Base-by-base conservation (phyloP, 768 basidiomycete genomes). In the Lenzites betulinus region DNA sequence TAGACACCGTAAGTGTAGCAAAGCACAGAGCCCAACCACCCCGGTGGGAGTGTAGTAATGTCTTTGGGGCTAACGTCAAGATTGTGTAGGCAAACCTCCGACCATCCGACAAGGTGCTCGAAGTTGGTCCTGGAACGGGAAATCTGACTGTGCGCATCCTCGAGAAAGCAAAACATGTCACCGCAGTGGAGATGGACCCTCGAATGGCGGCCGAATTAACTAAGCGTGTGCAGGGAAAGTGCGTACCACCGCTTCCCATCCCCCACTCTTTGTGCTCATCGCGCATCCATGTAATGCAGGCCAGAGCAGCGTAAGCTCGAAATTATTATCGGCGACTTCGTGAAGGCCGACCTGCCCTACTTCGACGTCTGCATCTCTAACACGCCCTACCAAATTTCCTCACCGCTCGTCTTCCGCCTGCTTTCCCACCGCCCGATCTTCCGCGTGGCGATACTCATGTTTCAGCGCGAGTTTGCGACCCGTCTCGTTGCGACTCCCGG, bases 361-460 rank as follows among this genome's bases (percentile, higher is more conserved):
- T 98, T 99, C 62, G 96, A 98, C 74, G 97, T 97, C 57, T 98
- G 96, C 81, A 98, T 99, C 69, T 95, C 93, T 67, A 99, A 99
- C 71, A 99, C 97, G 0, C 97, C 97, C 1, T 99, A 98, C 75
- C 95, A 98, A 74, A 99, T 99, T 68, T 98, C 97, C 2, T 98
- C 97, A 0, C 93, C 95, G 6, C 88, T 99, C 51, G 90, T 98
- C 56, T 99, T 99, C 82, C 92, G 93, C 60, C 85, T 99, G 35
- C 87, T 98, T 50, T 98, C 97, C 2, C 95, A 98, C 69, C 90
- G 97, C 2, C 97, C 97, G 0, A 79, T 98, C 44, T 93, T 92
- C 72, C 93, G 96, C 25, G 86, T 91, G 58, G 93, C 94, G 35
- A 93, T 99, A 63, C 90, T 99, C 77, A 99, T 99, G 97, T 99